Evolutionary conservation across 2,329 filamentous ascomycete species (phyloP).

Genomic region (Niveomyces coronatus): DNA sequence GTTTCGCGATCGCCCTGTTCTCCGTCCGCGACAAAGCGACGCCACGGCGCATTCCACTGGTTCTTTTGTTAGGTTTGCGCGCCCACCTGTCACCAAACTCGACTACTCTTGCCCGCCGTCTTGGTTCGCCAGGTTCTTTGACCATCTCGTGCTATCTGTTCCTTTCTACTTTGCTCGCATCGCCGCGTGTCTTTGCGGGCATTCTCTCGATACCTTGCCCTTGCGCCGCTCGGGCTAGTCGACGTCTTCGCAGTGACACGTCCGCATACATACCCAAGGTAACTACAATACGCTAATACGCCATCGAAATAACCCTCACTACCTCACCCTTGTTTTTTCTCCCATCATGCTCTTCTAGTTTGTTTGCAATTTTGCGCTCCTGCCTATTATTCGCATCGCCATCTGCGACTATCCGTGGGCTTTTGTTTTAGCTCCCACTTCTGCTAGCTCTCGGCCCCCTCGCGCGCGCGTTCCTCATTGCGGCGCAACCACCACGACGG

Average conservation of each 20-base stretch:
- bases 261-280: too few species aligned
- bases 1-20: not conserved
- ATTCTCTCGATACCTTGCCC: not conserved
- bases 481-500: slow-evolving; percentile 6
- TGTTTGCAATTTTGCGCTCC: too few species aligned
- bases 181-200: not conserved
- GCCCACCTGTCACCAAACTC: not conserved
- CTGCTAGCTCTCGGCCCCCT: slow-evolving; percentile 4
- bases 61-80: not conserved
- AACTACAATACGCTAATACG: too few species aligned
- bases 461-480: too few species aligned
- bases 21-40: not conserved
- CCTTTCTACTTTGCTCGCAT: not conserved
- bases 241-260: not conserved
- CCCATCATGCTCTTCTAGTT: not conserved
- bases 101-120: too few species aligned
- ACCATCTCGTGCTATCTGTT: not conserved
- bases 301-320: too few species aligned
- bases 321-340: not conserved
- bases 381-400: not conserved
- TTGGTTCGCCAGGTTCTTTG: too few species aligned
- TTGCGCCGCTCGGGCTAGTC: not conserved
- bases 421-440: slow-evolving; percentile 1
- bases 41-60: not conserved
- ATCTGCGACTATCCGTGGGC: not conserved